A percentile compares a stretch with the other conserved stretches of the same genome.
Conservation (phyloP, 179 eudicot genomes). For the Drosera spatulata region DNA sequence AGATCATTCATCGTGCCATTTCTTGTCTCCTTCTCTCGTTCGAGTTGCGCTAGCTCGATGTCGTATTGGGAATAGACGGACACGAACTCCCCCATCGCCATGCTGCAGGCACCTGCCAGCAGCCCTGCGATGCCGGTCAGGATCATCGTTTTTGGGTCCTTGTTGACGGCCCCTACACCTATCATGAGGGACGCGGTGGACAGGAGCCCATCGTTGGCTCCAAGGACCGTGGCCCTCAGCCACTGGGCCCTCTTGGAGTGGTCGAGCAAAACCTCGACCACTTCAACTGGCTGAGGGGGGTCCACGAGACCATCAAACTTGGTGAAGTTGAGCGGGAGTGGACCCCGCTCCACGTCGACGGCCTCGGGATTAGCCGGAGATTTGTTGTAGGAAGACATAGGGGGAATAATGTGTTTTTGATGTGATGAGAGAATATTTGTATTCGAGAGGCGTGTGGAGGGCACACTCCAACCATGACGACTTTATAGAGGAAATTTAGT, state of each 20-base stretch:
- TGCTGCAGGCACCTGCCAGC: slow-evolving; percentile 43
- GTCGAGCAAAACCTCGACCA: slow-evolving; percentile 4
- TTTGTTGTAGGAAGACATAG: too few species aligned
- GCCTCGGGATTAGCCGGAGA: too few species aligned
- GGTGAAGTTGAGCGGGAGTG: too few species aligned
- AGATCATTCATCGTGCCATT: background rate
- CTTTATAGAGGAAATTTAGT: too few species aligned
- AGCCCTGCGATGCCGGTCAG: slow-evolving; percentile 41
- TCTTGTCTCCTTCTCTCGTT: slow-evolving; percentile 13
- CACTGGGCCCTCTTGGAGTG: slow-evolving; percentile 25
- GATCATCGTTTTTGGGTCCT: slow-evolving; percentile 39
- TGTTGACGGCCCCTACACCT: slow-evolving; percentile 43
- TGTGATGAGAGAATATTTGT: too few species aligned
- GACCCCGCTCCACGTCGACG: too few species aligned
- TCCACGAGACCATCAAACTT: too few species aligned
- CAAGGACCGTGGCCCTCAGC: slow-evolving; percentile 31
- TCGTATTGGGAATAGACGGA: slow-evolving; percentile 9
- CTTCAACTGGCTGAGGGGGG: too few species aligned
- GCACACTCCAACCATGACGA: too few species aligned
- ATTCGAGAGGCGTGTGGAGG: too few species aligned
- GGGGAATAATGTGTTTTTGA: too few species aligned
- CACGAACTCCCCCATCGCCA: slow-evolving; percentile 30
- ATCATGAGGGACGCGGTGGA: slow-evolving; percentile 47
- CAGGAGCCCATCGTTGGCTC: slow-evolving; percentile 42
- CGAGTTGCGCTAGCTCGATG: slow-evolving; percentile 24